Conservation (phyloP, 306 rosid species). For the Vigna mungo region DNA sequence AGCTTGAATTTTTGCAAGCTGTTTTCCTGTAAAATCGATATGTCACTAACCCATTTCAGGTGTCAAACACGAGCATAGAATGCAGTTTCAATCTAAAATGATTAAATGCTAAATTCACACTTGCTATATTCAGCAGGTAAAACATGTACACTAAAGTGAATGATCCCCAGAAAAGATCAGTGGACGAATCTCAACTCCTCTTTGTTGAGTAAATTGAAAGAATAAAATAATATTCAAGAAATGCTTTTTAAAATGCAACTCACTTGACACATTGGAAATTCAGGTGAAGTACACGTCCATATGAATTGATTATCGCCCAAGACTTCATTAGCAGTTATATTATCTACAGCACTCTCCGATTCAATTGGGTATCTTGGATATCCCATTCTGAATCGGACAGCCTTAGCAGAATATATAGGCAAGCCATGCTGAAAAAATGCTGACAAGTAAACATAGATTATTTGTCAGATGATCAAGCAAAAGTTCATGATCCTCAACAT, state of each 20-base stretch:
- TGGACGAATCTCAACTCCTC: conserved; percentile 2
- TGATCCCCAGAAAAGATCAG: not conserved
- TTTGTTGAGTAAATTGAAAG: conserved; percentile 5
- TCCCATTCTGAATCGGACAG: conserved; percentile 70
- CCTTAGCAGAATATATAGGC: conserved; percentile 68
- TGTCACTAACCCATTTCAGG: conserved; percentile 19
- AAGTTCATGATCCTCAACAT: conserved; percentile 31
- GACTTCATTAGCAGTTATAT: not conserved
- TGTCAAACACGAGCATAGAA: conserved; percentile 22
- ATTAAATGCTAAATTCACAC: conserved; percentile 4
- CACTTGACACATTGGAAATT: conserved; percentile 73
- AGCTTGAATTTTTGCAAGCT: conserved; percentile 63
- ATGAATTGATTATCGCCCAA: conserved; percentile 39
- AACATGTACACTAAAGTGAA: not conserved
- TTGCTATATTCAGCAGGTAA: conserved; percentile 31
- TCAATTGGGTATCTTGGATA: conserved; percentile 36
- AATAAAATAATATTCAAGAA: conserved; percentile 26
- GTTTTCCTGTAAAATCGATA: conserved; percentile 53
- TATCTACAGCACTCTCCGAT: not conserved
- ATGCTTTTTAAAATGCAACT: conserved; percentile 31
- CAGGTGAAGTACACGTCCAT: conserved; percentile 74
- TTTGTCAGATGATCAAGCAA: conserved; percentile 37
- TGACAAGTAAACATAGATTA: conserved; percentile 49
- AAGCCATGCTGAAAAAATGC: conserved; percentile 64
- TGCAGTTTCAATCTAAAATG: conserved; percentile 12